A percentile compares a stretch with the other conserved stretches of the same genome.
phyloP scores from a whole-genome alignment of 2,329 filamentous ascomycete species.

The Nothophoma quercina region DNA sequence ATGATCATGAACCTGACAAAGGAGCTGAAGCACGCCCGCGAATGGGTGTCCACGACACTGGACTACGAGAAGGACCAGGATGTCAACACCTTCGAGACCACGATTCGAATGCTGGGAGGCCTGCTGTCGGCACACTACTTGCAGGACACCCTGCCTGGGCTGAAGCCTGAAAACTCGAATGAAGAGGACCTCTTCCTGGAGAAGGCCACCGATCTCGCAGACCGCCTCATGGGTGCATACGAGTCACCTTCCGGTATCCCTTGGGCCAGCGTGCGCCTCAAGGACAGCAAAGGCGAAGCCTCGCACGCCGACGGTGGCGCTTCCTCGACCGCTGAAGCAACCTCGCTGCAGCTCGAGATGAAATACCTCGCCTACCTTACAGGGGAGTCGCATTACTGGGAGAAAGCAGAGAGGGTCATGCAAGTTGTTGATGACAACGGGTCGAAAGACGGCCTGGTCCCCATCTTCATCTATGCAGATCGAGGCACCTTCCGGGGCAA shows the following conservation, averaged over 20 bases:
- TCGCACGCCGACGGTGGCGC: slow-evolving; percentile 87
- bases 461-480: slow-evolving; percentile 86
- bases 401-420: slow-evolving; percentile 90
- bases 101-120: slow-evolving; percentile 95
- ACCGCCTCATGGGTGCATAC: slow-evolving; percentile 85
- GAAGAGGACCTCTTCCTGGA: slow-evolving; percentile 95
- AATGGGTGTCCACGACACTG: slow-evolving; percentile 84
- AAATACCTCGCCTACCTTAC: slow-evolving; percentile 96
- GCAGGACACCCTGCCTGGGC: slow-evolving; percentile 80
- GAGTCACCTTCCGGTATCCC: slow-evolving; percentile 87
- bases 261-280: slow-evolving; percentile 88
- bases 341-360: slow-evolving; percentile 92
- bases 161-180: slow-evolving; percentile 75
- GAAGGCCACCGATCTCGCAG: slow-evolving; percentile 91
- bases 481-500: slow-evolving; percentile 79
- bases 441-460: slow-evolving; percentile 80
- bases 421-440: slow-evolving; percentile 85
- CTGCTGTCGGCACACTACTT: slow-evolving; percentile 93
- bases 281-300: slow-evolving; percentile 74
- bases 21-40: slow-evolving; percentile 80
- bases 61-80: slow-evolving; percentile 93
- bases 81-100: slow-evolving; percentile 97
- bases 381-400: slow-evolving; percentile 91
- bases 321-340: slow-evolving; percentile 92
- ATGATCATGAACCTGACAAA: slow-evolving; percentile 98